These are phyloP conservation scores for Pochonia chlamydosporia DNA, from an alignment of 2,329 filamentous ascomycete species.

Conservation along the genomic window DNA sequence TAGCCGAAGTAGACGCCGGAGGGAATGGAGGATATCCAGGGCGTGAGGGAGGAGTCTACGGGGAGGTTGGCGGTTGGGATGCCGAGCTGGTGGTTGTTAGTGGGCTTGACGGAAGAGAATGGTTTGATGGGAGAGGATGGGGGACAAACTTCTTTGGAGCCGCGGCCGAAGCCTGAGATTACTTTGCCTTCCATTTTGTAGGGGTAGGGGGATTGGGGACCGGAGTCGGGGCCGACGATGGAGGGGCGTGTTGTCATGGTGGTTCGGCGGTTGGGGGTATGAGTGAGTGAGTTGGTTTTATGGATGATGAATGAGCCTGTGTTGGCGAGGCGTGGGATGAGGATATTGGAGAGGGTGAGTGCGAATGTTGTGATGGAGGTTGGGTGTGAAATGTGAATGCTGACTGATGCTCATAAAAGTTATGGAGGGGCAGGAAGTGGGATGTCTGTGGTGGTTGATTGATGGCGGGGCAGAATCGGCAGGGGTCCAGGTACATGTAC, in stretches of 20 bases:
- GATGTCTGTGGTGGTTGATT: neutral
- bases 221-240: constrained; percentile 66
- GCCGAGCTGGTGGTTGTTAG: constrained; percentile 57
- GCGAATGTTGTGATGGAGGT: too few relatives aligned
- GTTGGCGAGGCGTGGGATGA: too few relatives aligned
- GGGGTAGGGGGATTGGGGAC: constrained; percentile 75
- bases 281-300: too few relatives aligned
- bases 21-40: constrained; percentile 57
- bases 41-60: constrained; percentile 55
- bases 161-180: constrained; percentile 87
- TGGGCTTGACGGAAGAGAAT: neutral
- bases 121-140: neutral
- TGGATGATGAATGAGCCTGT: too few relatives aligned
- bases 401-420: too few relatives aligned
- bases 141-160: constrained; percentile 73
- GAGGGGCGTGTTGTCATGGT: constrained; percentile 44
- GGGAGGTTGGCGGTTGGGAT: constrained; percentile 94
- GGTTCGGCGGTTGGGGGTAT: too few relatives aligned
- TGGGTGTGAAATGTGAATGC: too few relatives aligned
- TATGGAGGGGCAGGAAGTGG: neutral
- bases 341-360: too few relatives aligned
- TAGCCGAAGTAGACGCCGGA: constrained; percentile 94
- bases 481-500: too few relatives aligned
- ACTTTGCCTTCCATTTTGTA: constrained; percentile 79
- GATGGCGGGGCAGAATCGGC: neutral